Evolutionary conservation across 2,329 filamentous ascomycete genomes (phyloP).

Genomic region (Lasiodiplodia citricola): DNA sequence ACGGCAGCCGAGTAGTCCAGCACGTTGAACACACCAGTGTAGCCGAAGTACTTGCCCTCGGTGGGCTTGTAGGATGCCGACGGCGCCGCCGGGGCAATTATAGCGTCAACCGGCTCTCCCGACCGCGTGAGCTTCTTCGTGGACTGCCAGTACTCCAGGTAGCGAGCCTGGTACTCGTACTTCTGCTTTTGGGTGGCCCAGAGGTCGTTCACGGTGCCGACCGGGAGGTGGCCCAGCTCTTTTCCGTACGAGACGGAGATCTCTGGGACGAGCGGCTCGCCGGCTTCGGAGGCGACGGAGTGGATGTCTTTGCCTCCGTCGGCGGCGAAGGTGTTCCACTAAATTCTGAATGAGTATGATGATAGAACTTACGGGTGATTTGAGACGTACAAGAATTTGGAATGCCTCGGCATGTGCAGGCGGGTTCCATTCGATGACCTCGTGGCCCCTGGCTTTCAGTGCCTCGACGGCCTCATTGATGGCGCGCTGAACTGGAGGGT

Average conservation of each 20-base stretch:
- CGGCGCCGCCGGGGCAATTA: constrained; percentile 45
- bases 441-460: constrained; percentile 36
- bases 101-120: constrained; percentile 43
- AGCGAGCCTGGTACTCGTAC: constrained; percentile 28
- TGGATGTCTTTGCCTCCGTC: constrained; percentile 12
- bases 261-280: constrained; percentile 40
- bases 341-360: not conserved
- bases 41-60: constrained; percentile 55
- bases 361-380: not conserved
- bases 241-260: constrained; percentile 27
- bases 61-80: constrained; percentile 48
- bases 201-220: not conserved
- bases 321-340: constrained; percentile 7
- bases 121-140: constrained; percentile 36
- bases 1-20: constrained; percentile 62
- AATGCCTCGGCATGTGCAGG: constrained; percentile 20
- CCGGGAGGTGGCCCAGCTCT: constrained; percentile 32
- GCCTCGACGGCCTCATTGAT: constrained; percentile 37
- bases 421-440: constrained; percentile 31
- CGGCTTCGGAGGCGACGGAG: constrained; percentile 31
- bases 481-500: constrained; percentile 32
- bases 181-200: not conserved
- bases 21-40: constrained; percentile 57
- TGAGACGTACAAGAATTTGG: not conserved
- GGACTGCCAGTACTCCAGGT: constrained; percentile 46